Base-by-base conservation (phyloP, 805 yeast genomes). In the Clavispora vitiphila region DNA sequence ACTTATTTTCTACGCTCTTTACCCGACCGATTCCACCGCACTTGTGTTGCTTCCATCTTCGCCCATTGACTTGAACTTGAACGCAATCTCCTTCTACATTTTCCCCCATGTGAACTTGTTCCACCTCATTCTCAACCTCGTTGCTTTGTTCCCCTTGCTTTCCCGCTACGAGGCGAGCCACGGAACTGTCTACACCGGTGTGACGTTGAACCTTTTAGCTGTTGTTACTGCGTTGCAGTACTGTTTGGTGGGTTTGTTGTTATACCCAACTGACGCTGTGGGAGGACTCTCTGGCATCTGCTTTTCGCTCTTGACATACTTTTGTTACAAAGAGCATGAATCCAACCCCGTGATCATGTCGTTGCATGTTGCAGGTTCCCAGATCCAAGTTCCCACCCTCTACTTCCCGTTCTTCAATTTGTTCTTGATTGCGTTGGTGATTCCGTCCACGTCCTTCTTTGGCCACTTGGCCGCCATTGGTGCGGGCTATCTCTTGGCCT, bases 151-250 rank as follows among this genome's bases (percentile, higher is more conserved):
- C 43, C 74, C 83, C 0, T 79, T 85, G 16, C 59, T 87, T 53
- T 67, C 81, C 10, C 68, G 71, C 39, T 88, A 81, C 60, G 96
- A 88, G 67, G 65, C 72, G 42, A 58, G 63, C 18, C 83, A 86
- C 54, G 97, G 96, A 5, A 87, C 97, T 0, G 83, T 88, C 3
- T 78, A 86, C 60, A 84, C 96, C 4, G 96, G 95, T 4, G 69
- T 89, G 35, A 81, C 88, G 12, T 66, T 89, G 42, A 88, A 87
- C 58, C 49, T 85, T 20, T 61, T 83, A 37, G 86, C 95, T 2
- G 80, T 83, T 1, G 60, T 78, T 4, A 74, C 91, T 2, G 96
- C 84, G 4, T 54, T 86, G 30, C 74, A 77, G 35, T 83, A 76
- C 61, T 74, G 83, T 50, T 20, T 77, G 7, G 56, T 77, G 4